Conservation (phyloP, 2,329 filamentous ascomycete species). For the Proliferodiscus dingleyae region DNA sequence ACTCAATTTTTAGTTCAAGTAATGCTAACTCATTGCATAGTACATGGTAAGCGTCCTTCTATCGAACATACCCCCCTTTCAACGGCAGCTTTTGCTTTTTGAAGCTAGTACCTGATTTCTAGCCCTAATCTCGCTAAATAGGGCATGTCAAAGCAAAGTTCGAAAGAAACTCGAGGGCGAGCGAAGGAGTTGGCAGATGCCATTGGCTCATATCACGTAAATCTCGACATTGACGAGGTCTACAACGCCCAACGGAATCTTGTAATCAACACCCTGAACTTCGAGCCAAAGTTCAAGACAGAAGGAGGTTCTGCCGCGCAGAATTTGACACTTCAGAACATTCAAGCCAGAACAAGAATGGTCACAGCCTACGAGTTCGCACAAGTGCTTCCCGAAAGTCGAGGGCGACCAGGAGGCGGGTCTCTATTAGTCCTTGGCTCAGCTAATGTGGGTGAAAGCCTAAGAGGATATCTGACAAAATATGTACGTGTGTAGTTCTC, state of each 20-base stretch:
- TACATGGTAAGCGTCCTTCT: too few species aligned
- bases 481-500: too few species aligned
- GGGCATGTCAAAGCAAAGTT: conserved; percentile 65
- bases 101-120: conserved; percentile 37
- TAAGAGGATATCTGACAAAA: too few species aligned
- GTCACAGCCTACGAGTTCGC: conserved; percentile 57
- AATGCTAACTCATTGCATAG: too few species aligned
- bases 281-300: conserved; percentile 55
- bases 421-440: conserved; percentile 62
- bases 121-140: neutral
- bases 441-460: conserved; percentile 58
- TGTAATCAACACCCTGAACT: conserved; percentile 52
- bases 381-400: conserved; percentile 55
- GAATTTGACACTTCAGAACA: conserved; percentile 60
- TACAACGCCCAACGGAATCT: conserved; percentile 57
- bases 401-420: conserved; percentile 41
- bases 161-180: conserved; percentile 40
- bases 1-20: too few species aligned
- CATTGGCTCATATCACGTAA: conserved; percentile 68
- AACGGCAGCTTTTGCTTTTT: too few species aligned
- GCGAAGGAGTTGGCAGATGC: conserved; percentile 33
- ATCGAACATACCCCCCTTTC: too few species aligned
- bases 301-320: conserved; percentile 45
- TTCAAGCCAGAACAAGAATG: conserved; percentile 40
- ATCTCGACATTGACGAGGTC: conserved; percentile 65